Evolutionary conservation across 352 stramenopile species (phyloP).

Genomic region (Pythium vanterpoolii): DNA sequence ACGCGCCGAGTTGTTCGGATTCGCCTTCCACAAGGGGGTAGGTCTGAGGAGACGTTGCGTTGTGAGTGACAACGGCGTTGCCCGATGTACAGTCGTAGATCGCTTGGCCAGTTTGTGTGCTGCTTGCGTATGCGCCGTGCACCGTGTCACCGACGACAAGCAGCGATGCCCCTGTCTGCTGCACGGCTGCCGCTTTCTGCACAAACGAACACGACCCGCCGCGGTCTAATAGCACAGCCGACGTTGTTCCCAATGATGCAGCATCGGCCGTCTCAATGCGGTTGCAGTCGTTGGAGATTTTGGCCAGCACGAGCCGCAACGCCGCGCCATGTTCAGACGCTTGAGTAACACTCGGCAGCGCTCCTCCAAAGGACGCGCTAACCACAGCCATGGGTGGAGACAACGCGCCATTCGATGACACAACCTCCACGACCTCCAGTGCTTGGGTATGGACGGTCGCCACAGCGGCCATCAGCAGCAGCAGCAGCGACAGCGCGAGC

Average conservation of each 20-base stretch:
- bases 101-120: conserved; percentile 12
- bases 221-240: conserved; percentile 44
- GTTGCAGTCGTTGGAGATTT: conserved; percentile 13
- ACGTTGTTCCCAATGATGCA: neutral
- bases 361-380: conserved; percentile 16
- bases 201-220: conserved; percentile 50
- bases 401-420: neutral
- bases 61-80: conserved; percentile 29
- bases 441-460: neutral
- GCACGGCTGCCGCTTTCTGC: conserved; percentile 36
- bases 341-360: neutral
- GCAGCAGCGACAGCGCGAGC: neutral
- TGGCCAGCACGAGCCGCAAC: conserved; percentile 14
- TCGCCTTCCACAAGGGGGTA: conserved; percentile 24
- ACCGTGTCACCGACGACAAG: conserved; percentile 53
- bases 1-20: conserved; percentile 8
- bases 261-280: neutral
- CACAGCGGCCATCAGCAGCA: neutral
- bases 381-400: conserved; percentile 12
- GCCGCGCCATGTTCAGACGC: neutral
- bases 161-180: conserved; percentile 32
- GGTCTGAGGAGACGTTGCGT: conserved; percentile 22
- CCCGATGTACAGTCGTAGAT: conserved; percentile 55
- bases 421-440: conserved; percentile 19
- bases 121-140: conserved; percentile 30